These are phyloP conservation scores for Galeopsis tetrahit DNA, from an alignment of 257 asterid species.

Conservation along the genomic window DNA sequence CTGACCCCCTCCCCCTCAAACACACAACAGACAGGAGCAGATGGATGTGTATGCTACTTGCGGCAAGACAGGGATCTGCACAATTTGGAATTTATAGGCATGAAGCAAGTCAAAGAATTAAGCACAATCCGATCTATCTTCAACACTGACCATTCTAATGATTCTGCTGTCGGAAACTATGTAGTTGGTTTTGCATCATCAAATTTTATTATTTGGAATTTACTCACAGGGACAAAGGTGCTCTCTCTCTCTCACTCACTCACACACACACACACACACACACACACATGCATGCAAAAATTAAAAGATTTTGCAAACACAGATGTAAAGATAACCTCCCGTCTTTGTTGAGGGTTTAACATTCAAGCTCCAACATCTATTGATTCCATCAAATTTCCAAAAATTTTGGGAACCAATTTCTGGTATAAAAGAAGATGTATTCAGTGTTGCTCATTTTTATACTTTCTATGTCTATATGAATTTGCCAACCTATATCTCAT, in stretches of 20 bases:
- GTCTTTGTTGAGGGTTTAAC: conserved; percentile 11
- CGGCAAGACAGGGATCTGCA: conserved; percentile 56
- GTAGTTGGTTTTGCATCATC: conserved; percentile 92
- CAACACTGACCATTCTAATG: conserved; percentile 43
- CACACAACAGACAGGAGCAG: conserved; percentile 82
- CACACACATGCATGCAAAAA: background rate
- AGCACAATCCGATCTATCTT: conserved; percentile 66
- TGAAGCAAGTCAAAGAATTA: conserved; percentile 88
- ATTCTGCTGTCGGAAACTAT: conserved; percentile 52
- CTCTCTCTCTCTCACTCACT: conserved; percentile 33
- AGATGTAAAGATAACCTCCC: conserved; percentile 4
- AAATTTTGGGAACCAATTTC: background rate
- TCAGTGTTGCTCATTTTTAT: background rate
- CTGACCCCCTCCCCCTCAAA: conserved; percentile 8
- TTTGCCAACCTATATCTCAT: background rate
- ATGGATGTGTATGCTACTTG: conserved; percentile 96
- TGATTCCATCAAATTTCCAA: conserved; percentile 2
- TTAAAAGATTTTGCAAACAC: background rate
- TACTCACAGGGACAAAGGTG: conserved; percentile 78
- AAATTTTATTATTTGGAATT: conserved; percentile 85
- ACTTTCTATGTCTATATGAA: background rate
- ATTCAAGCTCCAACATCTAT: conserved; percentile 20
- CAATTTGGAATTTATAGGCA: conserved; percentile 78
- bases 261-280: conserved; percentile 4
- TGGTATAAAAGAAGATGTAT: conserved; percentile 1